phyloP scores from a whole-genome alignment of 805 yeast genomes.

The Metschnikowia lachancei region DNA sequence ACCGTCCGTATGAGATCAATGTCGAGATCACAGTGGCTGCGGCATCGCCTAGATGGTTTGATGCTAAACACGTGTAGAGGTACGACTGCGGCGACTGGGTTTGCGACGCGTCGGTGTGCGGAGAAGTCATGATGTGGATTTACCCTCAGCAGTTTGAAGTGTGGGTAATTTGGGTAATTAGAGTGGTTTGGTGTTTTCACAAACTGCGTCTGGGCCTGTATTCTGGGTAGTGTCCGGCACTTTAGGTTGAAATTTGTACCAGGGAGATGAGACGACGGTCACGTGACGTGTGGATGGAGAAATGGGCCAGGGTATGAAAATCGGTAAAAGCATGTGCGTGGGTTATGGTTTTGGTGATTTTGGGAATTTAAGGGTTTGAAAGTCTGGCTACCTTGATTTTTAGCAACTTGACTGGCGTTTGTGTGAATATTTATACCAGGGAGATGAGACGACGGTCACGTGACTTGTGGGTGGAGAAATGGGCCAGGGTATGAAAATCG shows the following conservation, averaged over 20 bases:
- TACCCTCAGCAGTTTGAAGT: too few species aligned
- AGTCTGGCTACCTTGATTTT: too few species aligned
- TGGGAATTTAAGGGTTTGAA: neutral
- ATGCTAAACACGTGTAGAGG: constrained; percentile 52
- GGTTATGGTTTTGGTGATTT: too few species aligned
- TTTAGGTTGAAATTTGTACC: neutral
- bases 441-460: neutral
- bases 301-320: too few species aligned
- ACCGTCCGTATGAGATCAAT: constrained; percentile 66
- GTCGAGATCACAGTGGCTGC: constrained; percentile 62
- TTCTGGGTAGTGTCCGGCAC: neutral
- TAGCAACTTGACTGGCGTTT: too few species aligned
- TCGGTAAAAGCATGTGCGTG: too few species aligned
- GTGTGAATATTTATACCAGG: neutral
- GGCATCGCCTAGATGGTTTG: constrained; percentile 64
- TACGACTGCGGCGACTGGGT: constrained; percentile 63
- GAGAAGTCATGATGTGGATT: constrained; percentile 1
- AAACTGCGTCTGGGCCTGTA: too few species aligned
- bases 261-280: neutral
- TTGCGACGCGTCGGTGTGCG: constrained; percentile 23
- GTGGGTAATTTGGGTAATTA: too few species aligned
- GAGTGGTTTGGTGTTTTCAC: too few species aligned
- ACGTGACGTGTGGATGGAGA: neutral
- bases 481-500: too few species aligned
- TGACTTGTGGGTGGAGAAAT: neutral